phyloP scores from a whole-genome alignment of 345 rosid species.

The Hypericum androsaemum region DNA sequence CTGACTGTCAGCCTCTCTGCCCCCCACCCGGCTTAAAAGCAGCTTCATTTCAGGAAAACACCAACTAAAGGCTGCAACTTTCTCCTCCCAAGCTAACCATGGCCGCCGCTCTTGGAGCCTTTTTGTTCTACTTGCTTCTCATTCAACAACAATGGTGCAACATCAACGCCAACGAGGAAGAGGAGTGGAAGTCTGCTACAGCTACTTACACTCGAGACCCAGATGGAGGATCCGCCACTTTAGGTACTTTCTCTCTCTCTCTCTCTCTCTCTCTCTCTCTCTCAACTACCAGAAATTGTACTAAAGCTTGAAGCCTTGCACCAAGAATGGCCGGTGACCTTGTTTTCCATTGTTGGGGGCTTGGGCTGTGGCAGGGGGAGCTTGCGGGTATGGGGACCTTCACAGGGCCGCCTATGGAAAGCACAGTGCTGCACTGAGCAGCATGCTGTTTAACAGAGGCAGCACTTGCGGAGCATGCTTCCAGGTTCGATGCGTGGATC shows the following conservation, averaged over 20 bases:
- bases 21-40: too few species aligned
- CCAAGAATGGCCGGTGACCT: background rate
- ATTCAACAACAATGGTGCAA: slow-evolving; percentile 15
- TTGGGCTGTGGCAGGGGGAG: slow-evolving; percentile 57
- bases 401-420: slow-evolving; percentile 56
- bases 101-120: slow-evolving; percentile 28
- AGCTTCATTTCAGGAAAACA: too few species aligned
- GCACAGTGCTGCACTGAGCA: slow-evolving; percentile 71
- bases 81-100: slow-evolving; percentile 18
- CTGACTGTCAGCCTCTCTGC: too few species aligned
- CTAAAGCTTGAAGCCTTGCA: too few species aligned
- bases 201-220: slow-evolving; percentile 64
- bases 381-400: slow-evolving; percentile 89
- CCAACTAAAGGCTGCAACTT: background rate
- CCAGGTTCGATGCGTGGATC: slow-evolving; percentile 81
- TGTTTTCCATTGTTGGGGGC: slow-evolving; percentile 1
- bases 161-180: slow-evolving; percentile 22
- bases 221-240: slow-evolving; percentile 44
- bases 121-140: slow-evolving; percentile 29
- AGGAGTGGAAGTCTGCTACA: slow-evolving; percentile 73
- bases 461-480: slow-evolving; percentile 86
- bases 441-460: slow-evolving; percentile 71
- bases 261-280: background rate
- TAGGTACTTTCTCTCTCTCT: slow-evolving; percentile 33
- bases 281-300: too few species aligned